phyloP scores from a whole-genome alignment of 306 rosid species.

The Cucumis melo region DNA sequence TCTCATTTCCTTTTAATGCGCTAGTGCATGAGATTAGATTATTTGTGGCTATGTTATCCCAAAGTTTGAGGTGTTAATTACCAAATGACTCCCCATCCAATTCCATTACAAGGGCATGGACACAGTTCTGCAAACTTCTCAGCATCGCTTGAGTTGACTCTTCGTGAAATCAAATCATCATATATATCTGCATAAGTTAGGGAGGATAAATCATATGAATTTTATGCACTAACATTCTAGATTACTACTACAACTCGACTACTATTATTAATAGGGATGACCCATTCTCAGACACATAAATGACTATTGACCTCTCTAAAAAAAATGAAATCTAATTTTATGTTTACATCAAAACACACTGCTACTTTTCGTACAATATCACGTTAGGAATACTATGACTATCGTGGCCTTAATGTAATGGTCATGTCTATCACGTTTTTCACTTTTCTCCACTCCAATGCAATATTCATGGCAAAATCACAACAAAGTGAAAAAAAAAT shows the following conservation, averaged over 20 bases:
- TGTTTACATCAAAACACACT: too few relatives aligned
- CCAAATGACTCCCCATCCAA: constrained; percentile 97
- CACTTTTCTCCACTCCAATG: too few relatives aligned
- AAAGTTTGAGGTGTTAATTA: constrained; percentile 20
- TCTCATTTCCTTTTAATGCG: neutral
- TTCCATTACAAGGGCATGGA: constrained; percentile 88
- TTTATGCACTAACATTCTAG: neutral
- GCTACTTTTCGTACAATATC: too few relatives aligned
- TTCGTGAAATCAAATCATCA: constrained; percentile 83
- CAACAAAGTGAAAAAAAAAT: too few relatives aligned
- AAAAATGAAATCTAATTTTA: too few relatives aligned
- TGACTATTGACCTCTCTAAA: too few relatives aligned
- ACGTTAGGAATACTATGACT: too few relatives aligned
- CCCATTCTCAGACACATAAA: too few relatives aligned
- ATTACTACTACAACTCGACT: neutral
- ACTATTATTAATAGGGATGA: too few relatives aligned
- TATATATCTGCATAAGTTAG: constrained; percentile 49
- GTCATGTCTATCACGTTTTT: too few relatives aligned
- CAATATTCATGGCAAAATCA: too few relatives aligned
- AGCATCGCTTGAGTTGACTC: constrained; percentile 92
- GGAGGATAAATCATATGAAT: neutral
- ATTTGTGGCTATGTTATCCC: neutral
- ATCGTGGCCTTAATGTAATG: too few relatives aligned
- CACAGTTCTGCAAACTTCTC: constrained; percentile 96
- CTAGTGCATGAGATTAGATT: neutral